Percentiles rank a stretch among this genome's conserved stretches.
Conservation (phyloP, 306 rosid species). For the Begonia masoniana region DNA sequence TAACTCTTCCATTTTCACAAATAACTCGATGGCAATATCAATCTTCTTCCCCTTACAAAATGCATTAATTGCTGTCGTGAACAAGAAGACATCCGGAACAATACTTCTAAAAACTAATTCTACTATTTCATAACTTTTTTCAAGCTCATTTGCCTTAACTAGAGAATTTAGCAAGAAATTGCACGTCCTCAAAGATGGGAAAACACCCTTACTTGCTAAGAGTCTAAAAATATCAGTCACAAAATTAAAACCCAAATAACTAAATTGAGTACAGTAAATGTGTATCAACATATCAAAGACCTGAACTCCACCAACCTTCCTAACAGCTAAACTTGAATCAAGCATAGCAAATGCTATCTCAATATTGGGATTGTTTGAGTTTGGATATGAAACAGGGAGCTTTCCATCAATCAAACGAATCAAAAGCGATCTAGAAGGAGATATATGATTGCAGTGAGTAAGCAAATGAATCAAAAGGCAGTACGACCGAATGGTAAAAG, state of each 20-base stretch:
- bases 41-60: slow-evolving; percentile 45
- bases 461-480: slow-evolving; percentile 51
- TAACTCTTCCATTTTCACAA: slow-evolving; percentile 34
- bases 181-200: slow-evolving; percentile 40
- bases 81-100: slow-evolving; percentile 43
- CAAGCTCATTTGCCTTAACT: slow-evolving; percentile 41
- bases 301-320: slow-evolving; percentile 14
- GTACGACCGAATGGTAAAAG: slow-evolving; percentile 45
- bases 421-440: slow-evolving; percentile 40
- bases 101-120: slow-evolving; percentile 24
- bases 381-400: slow-evolving; percentile 14
- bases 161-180: slow-evolving; percentile 40
- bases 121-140: slow-evolving; percentile 33
- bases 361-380: slow-evolving; percentile 12
- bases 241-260: slow-evolving; percentile 22
- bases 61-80: slow-evolving; percentile 39
- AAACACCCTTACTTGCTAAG: slow-evolving; percentile 22
- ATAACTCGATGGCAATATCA: slow-evolving; percentile 39
- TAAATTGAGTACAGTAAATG: slow-evolving; percentile 39
- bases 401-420: slow-evolving; percentile 45
- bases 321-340: slow-evolving; percentile 12
- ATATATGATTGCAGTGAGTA: slow-evolving; percentile 20
- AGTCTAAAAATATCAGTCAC: slow-evolving; percentile 29
- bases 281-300: slow-evolving; percentile 51
- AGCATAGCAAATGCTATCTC: slow-evolving; percentile 32